Base-by-base conservation (phyloP, 805 yeast genomes). In the Pichia manshurica region DNA sequence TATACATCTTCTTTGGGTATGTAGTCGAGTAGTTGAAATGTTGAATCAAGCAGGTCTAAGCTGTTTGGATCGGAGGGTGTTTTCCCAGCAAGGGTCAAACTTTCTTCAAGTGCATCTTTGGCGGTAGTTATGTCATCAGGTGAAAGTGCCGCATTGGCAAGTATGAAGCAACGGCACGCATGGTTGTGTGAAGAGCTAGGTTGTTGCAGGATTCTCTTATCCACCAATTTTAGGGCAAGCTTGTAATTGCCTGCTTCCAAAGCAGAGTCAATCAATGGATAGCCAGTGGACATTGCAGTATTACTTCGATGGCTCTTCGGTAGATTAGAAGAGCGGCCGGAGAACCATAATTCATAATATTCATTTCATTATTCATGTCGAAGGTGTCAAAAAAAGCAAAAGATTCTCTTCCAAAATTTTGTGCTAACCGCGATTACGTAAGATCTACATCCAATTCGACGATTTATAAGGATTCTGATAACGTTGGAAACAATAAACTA, bases 101-200 rank as follows among this genome's bases (percentile, higher is more conserved):
- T 68, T 64, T 46, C 65, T 38, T 42, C 64, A 12, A 60, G 40
- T 2, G 78, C 72, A 40, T 63, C 66, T 2, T 55, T 51, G 8
- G 53, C 48, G 25, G 47, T 39, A 6, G 22, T 28, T 21, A 35
- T 29, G 12, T 41, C 29, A 19, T 33, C 43, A 12, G 35, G 23
- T 13, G 10, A 17, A 7, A 43, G 15, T 23, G 68, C 56, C 15
- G 74, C 74, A 17, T 58, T 58, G 25, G 65, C 66, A 16, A 65
- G 56, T 9, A 69, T 56, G 42, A 67, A 66, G 32, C 69, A 62
- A 42, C 67, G 63, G 41, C 78, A 60, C 1, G 79, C 83, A 45
- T 66, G 62, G 66, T 76, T 78, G 53, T 76, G 79, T 5, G 79
- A 70, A 28, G 77, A 70, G 25, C 75, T 72, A 2, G 95, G 93